Evolutionary conservation across 2,329 filamentous ascomycete genomes (phyloP), one percentile per base, ranked within the genome.

Genomic region (Penicillium sp.): DNA sequence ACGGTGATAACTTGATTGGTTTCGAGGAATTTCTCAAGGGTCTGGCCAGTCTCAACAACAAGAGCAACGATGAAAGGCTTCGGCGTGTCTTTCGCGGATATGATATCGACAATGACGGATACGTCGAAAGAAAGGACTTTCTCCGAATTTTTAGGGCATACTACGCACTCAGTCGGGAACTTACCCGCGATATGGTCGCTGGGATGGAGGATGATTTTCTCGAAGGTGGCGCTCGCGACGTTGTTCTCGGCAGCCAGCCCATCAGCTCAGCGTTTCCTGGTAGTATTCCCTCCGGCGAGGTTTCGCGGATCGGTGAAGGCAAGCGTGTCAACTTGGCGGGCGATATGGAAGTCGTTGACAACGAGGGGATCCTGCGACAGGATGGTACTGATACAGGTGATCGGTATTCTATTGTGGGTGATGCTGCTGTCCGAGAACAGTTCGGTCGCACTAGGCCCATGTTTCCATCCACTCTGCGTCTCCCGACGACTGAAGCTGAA

Each of bases 21-120:
- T 96, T 98, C 51, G 76, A 86, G 32, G 92, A 98, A 60, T 98
- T 95, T 56, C 68, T 96, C 15, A 79, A 83, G 40, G 92, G 87
- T 1, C 71, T 95, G 32, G 82, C 87, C 3, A 75, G 75, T 34
- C 66, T 82, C 41, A 74, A 77, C 42, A 71, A 73, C 16, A 74
- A 74, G 37, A 68, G 68, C 37, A 73, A 74, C 15, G 67, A 83
- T 51, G 79, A 85, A 50, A 80, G 85, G 47, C 71, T 90, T 28
- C 72, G 68, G 40, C 78, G 82, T 42, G 82, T 92, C 2, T 93
- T 96, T 57, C 77, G 85, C 39, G 89, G 87, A 9, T 96, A 95
- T 56, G 92, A 98, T 55, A 78, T 95, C 34, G 86, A 96, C 53
- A 76, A 77, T 1, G 89, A 96, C 64, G 89, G 89, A 8, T 93